Evolutionary conservation across 257 asterid species (phyloP).

Genomic region (Salvia miltiorrhiza): DNA sequence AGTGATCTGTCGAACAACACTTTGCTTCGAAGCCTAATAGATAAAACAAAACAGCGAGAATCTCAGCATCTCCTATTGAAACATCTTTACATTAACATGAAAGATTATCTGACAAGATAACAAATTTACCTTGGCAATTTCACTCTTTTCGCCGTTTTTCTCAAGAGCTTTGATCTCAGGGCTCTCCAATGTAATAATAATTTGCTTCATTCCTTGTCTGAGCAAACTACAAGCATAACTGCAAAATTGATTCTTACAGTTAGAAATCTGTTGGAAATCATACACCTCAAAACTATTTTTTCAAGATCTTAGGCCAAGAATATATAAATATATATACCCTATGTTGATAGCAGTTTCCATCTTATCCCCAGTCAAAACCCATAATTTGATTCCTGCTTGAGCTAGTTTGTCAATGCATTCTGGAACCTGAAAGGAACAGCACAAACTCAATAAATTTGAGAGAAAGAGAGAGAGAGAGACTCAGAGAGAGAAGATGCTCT

Average conservation of each 20-base stretch:
- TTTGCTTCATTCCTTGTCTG: conserved; percentile 97
- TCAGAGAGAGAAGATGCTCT: too few relatives aligned
- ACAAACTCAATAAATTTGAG: neutral
- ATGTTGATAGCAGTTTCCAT: conserved; percentile 98
- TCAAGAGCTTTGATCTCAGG: conserved; percentile 72
- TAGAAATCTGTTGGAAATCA: conserved; percentile 26
- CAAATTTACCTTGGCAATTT: conserved; percentile 68
- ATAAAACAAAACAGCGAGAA: conserved; percentile 6
- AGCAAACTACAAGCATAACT: conserved; percentile 96
- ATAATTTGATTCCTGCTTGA: conserved; percentile 83
- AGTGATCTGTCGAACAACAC: conserved; percentile 57
- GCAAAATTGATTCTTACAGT: conserved; percentile 36
- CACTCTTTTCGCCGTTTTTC: conserved; percentile 64
- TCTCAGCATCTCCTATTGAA: neutral
- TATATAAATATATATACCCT: conserved; percentile 40
- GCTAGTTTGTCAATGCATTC: conserved; percentile 96
- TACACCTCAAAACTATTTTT: neutral
- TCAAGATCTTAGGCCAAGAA: neutral
- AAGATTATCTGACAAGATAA: neutral
- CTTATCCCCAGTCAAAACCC: conserved; percentile 97
- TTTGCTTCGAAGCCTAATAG: conserved; percentile 67
- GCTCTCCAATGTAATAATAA: conserved; percentile 56
- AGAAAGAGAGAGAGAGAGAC: too few relatives aligned
- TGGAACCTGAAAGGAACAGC: conserved; percentile 62
- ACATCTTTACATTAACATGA: neutral